Evolutionary conservation across 164 flowering plant genomes (phyloP).

Genomic region (Stephania yunnanensis): DNA sequence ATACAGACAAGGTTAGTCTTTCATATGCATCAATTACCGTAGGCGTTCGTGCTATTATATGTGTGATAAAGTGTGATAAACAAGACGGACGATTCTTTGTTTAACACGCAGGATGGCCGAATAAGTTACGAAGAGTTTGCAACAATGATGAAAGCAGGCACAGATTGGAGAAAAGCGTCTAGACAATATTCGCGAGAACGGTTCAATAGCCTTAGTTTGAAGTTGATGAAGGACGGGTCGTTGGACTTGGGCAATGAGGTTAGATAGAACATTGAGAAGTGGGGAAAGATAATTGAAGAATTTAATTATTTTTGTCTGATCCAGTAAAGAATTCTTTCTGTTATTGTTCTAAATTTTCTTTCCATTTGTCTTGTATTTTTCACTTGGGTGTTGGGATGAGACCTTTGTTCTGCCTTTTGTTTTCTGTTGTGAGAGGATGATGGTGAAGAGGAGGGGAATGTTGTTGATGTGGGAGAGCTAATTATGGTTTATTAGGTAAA

Average conservation of each 20-base stretch:
- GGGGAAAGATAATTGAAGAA: not conserved
- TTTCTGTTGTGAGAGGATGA: not conserved
- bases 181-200: slow-evolving; percentile 80
- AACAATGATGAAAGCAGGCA: slow-evolving; percentile 83
- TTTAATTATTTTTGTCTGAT: not conserved
- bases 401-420: not conserved
- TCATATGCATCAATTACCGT: not conserved
- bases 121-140: slow-evolving; percentile 85
- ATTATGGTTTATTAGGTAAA: not conserved
- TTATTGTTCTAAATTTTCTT: not conserved
- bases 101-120: slow-evolving; percentile 56
- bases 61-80: not conserved
- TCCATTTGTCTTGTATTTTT: not conserved
- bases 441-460: not conserved
- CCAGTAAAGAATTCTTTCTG: not conserved
- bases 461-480: not conserved
- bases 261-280: slow-evolving; percentile 12
- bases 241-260: slow-evolving; percentile 32
- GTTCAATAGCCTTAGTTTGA: slow-evolving; percentile 64
- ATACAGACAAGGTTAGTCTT: slow-evolving; percentile 81
- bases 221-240: slow-evolving; percentile 63
- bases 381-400: not conserved
- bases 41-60: not conserved
- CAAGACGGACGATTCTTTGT: not conserved
- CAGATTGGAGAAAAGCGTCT: slow-evolving; percentile 91